Conservation (phyloP, 108 stramenopile species). For the Craspedostauros australis region DNA sequence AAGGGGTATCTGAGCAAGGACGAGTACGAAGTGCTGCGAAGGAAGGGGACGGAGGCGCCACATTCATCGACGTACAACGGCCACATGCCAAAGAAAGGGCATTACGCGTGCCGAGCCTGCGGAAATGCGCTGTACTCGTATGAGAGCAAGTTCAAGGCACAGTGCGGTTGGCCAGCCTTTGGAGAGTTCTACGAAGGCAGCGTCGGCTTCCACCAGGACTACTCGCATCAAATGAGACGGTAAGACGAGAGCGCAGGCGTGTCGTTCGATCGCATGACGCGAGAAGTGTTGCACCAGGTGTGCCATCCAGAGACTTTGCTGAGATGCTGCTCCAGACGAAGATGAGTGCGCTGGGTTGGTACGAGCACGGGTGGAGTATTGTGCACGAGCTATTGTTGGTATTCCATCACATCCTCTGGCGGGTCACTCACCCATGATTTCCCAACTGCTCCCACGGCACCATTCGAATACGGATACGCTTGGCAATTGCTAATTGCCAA, state of each 20-base stretch:
- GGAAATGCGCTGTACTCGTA: slow-evolving; percentile 23
- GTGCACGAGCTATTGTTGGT: background rate
- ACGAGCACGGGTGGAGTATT: background rate
- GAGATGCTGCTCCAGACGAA: slow-evolving; percentile 1
- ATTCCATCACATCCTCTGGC: slow-evolving; percentile 1
- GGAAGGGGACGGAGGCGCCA: background rate
- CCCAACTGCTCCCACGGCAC: no score
- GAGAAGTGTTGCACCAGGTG: slow-evolving; percentile 6
- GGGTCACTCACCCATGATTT: no score
- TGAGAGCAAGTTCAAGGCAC: slow-evolving; percentile 12
- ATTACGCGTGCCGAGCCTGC: slow-evolving; percentile 27
- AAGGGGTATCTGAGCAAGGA: no score
- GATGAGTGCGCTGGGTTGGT: background rate
- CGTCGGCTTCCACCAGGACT: slow-evolving; percentile 12
- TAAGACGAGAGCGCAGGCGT: slow-evolving; percentile 8
- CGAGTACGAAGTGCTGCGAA: background rate
- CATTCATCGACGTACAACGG: slow-evolving; percentile 12
- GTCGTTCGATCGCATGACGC: background rate
- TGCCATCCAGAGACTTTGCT: no score
- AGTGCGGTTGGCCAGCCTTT: slow-evolving; percentile 29
- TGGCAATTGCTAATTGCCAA: no score
- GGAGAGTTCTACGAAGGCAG: slow-evolving; percentile 20
- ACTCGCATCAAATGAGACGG: slow-evolving; percentile 9
- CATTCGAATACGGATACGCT: no score
- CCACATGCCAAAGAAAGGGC: slow-evolving; percentile 16